A percentile compares a stretch with the other conserved stretches of the same genome.
These are phyloP conservation scores for Zygosaccharomyces bailii DNA, from an alignment of 805 yeast species.

Conservation along the genomic window DNA sequence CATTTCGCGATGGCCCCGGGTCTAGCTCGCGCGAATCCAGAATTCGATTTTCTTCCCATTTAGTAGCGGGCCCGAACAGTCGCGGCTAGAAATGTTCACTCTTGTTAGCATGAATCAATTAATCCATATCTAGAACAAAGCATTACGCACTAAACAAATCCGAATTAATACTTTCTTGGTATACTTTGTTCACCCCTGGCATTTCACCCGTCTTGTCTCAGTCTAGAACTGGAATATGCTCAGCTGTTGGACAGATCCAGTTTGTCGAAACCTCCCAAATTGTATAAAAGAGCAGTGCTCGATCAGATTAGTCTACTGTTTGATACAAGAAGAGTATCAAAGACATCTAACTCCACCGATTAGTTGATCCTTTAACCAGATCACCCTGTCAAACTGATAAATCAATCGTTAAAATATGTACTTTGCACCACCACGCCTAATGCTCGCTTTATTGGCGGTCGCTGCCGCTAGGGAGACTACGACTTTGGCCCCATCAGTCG, in stretches of 20 bases:
- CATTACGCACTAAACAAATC: not conserved
- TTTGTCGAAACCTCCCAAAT: not conserved
- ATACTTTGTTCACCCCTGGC: not conserved
- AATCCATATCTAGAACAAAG: not conserved
- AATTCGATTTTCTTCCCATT: not conserved
- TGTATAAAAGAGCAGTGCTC: not conserved
- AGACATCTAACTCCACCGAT: conserved; percentile 12
- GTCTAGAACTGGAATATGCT: not conserved
- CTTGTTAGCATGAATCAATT: not conserved
- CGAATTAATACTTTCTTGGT: not conserved
- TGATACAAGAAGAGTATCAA: not conserved
- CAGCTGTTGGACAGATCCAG: not conserved
- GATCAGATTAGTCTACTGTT: too few species aligned
- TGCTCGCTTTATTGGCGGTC: conserved; percentile 6
- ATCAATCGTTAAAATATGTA: conserved; percentile 2
- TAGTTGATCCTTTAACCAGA: not conserved
- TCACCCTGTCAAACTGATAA: not conserved
- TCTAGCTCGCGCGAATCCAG: not conserved
- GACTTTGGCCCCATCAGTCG: not conserved
- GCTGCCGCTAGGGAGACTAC: conserved; percentile 1
- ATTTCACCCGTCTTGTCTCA: not conserved
- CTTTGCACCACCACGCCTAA: conserved; percentile 3
- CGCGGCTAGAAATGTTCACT: not conserved
- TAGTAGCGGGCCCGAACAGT: too few species aligned
- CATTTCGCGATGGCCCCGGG: not conserved